phyloP scores from a whole-genome alignment of 2,329 filamentous ascomycete genomes.

The Penicillium capsulatum region DNA sequence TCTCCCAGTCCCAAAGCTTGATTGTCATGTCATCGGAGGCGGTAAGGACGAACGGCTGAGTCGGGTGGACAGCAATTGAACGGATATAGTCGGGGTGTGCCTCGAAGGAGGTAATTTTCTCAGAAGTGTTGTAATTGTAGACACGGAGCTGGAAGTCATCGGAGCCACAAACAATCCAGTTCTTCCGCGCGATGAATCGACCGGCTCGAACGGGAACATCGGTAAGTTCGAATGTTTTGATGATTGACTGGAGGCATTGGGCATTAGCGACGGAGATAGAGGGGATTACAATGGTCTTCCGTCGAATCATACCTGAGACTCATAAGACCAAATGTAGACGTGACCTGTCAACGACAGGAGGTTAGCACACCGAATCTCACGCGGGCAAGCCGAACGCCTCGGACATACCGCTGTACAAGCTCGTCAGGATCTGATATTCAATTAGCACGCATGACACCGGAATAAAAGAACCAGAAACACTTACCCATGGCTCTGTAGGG shows the following conservation, averaged over 20 bases:
- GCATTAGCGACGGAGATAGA: conserved; percentile 21
- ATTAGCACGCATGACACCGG: conserved; percentile 4
- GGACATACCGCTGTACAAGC: conserved; percentile 81
- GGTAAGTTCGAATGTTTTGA: conserved; percentile 98
- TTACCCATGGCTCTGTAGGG: conserved; percentile 90
- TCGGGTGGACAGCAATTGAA: conserved; percentile 91
- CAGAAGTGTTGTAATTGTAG: conserved; percentile 99
- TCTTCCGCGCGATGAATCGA: conserved; percentile 95
- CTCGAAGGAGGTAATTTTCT: conserved; percentile 96
- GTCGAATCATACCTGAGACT: conserved; percentile 62
- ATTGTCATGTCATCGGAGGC: conserved; percentile 98
- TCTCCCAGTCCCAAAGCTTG: conserved; percentile 99
- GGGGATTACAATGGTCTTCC: neutral
- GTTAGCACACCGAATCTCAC: conserved; percentile 23
- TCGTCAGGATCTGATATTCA: conserved; percentile 67
- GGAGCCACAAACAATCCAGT: conserved; percentile 95
- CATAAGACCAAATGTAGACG: conserved; percentile 99
- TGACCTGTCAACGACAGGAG: conserved; percentile 58
- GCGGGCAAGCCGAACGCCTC: conserved; percentile 3
- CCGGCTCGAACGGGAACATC: conserved; percentile 97
- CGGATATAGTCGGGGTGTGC: conserved; percentile 98
- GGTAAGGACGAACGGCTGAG: conserved; percentile 91
- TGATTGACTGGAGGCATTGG: conserved; percentile 60
- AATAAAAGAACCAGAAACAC: conserved; percentile 18
- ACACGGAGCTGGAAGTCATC: conserved; percentile 87